A percentile compares a stretch with the other conserved stretches of the same genome.
These are phyloP conservation scores for Hibiscus tridactylites DNA, from an alignment of 345 rosid genomes.

Conservation along the genomic window DNA sequence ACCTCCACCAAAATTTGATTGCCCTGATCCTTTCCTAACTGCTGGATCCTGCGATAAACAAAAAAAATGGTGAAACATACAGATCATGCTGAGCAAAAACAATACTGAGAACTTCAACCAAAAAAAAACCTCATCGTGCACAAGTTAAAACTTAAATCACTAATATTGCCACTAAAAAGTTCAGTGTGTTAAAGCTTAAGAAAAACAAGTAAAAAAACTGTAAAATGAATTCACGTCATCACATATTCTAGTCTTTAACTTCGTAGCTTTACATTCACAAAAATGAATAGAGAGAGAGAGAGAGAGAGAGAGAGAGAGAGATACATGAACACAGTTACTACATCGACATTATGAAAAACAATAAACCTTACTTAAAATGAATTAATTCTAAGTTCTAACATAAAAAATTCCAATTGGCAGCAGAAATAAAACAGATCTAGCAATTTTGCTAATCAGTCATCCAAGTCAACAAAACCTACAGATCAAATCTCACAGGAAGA, in stretches of 20 bases:
- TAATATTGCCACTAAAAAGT: too few species aligned
- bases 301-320: background rate
- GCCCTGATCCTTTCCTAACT: constrained; percentile 35
- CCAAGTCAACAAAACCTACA: background rate
- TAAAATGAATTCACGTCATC: background rate
- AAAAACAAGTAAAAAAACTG: background rate
- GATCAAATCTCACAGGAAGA: background rate
- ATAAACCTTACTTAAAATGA: background rate
- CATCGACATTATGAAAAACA: background rate
- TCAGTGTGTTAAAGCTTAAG: background rate
- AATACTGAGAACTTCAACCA: background rate
- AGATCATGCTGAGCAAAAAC: background rate
- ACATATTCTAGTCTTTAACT: background rate
- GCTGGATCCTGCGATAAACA: constrained; percentile 24
- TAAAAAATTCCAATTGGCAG: background rate
- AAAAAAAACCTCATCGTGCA: background rate
- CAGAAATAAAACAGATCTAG: constrained; percentile 13
- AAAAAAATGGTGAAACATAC: constrained; percentile 5
- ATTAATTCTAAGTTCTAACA: background rate
- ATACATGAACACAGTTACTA: background rate
- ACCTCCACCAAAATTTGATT: constrained; percentile 49
- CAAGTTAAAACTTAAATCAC: constrained; percentile 2
- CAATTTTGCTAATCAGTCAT: constrained; percentile 6
- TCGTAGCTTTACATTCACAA: background rate
- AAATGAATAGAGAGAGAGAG: background rate